Evolutionary conservation across 2,329 filamentous ascomycete genomes (phyloP), one percentile per base, ranked within the genome.

Genomic region (Xylariaceae sp.): DNA sequence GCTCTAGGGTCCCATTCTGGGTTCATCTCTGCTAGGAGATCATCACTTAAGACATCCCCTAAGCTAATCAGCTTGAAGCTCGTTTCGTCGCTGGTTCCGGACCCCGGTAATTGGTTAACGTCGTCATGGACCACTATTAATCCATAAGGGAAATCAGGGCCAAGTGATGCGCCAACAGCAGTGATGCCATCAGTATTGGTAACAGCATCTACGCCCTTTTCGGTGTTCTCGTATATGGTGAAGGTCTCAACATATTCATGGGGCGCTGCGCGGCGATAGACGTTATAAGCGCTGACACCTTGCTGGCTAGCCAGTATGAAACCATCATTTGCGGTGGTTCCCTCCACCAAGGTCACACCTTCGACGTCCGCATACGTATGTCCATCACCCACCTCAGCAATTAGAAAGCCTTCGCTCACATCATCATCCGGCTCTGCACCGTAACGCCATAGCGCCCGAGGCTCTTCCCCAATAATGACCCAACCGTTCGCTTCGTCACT

Each of bases 51-150:
- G 1, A 80, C 68, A 55, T 75, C 73, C 41, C 72, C 72, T 33
- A 80, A 61, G 40, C 72, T 75, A 3, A 81, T 69, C 14, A 83
- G 51, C 70, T 84, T 84, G 63, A 82, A 83, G 56, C 78, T 82
- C 0, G 80, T 79, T 58, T 79, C 71, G 0, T 71, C 69, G 19
- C 75, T 79, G 0, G 78, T 80, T 3, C 75, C 74, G 0, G 80
- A 79, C 5, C 66, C 75, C 0, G 75, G 69, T 6, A 81, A 66
- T 68, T 83, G 75, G 54, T 84, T 84, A 2, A 78, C 77, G 66
- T 84, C 82, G 59, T 84, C 81, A 55, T 83, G 81, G 11, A 79
- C 76, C 3, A 83, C 80, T 2, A 84, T 63, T 21, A 84, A 41
- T 0, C 82, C 80, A 6, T 68, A 63, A 0, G 76, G 76, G 48